Evolutionary conservation across 306 rosid species (phyloP), one percentile per base, ranked within the genome.

Genomic region (Quercus agrifolia): DNA sequence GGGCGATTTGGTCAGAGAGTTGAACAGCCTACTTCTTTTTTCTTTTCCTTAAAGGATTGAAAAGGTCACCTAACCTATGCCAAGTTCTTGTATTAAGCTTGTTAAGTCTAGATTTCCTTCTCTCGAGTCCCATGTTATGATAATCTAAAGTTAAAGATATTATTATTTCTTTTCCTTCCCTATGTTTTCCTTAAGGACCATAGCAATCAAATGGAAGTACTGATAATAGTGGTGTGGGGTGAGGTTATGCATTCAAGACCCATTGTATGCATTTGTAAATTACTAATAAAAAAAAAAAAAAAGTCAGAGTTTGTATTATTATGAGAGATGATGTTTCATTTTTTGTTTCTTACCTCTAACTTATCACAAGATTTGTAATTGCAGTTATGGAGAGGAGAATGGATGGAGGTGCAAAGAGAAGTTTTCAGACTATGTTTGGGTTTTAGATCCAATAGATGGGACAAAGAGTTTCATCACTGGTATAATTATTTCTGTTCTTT

Each of bases 401-500:
- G 99, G 98, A 11, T 95, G 99, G 99, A 95, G 86, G 82, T 91
- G 93, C 89, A 87, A 74, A 74, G 91, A 90, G 84, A 56, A 85
- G 19, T 85, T 51, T 82, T 78, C 98, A 14, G 97, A 95, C 74
- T 92, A 86, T 75, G 98, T 95, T 19, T 95, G 99, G 99, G 94
- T 95, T 31, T 92, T 95, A 69, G 99, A 95, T 85, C 99, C 98
- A 6, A 92, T 92, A 21, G 99, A 95, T 82, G 99, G 99, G 73
- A 95, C 98, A 68, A 95, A 91, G 84, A 95, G 99, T 75, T 95
- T 92, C 57, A 91, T 95, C 46, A 95, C 98, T 70, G 98, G 99
- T 95, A 89, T 72, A 71, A 33, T 75, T 66, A 73, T 80, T 59
- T 5, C 12, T 35, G 2, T 58, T 56, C 56, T 31, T 73, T 18